Evolutionary conservation across 768 basidiomycete species (phyloP), one percentile per base, ranked within the genome.

Genomic region (Mycena latifolia): DNA sequence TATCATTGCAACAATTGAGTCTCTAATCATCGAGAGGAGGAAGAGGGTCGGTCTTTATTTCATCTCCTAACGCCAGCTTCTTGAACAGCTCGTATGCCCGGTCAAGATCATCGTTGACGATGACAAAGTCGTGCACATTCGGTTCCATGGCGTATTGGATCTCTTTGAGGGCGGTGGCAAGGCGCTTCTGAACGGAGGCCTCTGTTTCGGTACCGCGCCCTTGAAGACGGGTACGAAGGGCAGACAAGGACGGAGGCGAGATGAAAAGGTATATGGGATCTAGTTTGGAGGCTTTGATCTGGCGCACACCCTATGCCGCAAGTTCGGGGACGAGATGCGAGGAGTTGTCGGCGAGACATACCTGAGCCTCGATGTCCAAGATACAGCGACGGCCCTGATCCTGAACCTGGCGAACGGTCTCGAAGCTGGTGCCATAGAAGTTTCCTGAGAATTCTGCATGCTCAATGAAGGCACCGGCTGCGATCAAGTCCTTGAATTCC

Each of bases 361-460:
- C 95, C 91, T 99, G 96, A 12, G 93, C 91, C 74, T 99, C 97
- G 63, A 99, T 99, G 76, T 99, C 97, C 41, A 99, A 86, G 63
- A 99, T 91, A 76, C 97, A 98, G 15, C 94, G 88, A 66, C 86
- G 87, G 18, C 93, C 94, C 4, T 85, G 81, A 20, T 84, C 77
- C 37, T 88, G 83, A 28, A 98, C 90, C 31, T 85, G 83, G 35
- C 84, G 80, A 31, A 99, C 88, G 24, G 95, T 89, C 67, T 88
- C 84, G 66, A 90, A 89, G 70, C 91, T 94, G 6, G 96, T 97
- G n/a, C 96, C 96, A 74, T 99, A 99, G 72, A 87, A 86, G 75
- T 98, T 98, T 25, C 91, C 88, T 0, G 93, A 94, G 80, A 97
- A 99, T 77, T 97, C 90, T 18, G 97, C 95, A 71, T 95, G 88